Conservation (phyloP, 805 yeast species). For the Yarrowia osloensis region DNA sequence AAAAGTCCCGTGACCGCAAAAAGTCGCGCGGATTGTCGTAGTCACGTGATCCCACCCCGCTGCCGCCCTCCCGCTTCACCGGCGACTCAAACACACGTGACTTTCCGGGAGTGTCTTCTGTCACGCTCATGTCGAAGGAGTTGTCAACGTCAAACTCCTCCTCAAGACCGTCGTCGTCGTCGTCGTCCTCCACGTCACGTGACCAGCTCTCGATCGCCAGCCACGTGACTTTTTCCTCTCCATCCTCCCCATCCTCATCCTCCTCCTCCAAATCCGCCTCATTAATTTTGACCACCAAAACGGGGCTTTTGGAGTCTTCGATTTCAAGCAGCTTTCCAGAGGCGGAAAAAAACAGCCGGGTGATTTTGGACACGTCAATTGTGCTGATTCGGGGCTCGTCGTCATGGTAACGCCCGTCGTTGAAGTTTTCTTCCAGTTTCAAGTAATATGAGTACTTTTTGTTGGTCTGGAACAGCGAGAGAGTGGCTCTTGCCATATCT, state of each 20-base stretch:
- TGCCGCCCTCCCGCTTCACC: neutral
- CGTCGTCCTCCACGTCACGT: slow-evolving; percentile 58
- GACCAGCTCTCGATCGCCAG: slow-evolving; percentile 39
- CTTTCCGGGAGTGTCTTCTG: slow-evolving; percentile 33
- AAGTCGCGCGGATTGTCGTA: slow-evolving; percentile 1
- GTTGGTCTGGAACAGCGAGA: slow-evolving; percentile 36
- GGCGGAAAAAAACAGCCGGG: slow-evolving; percentile 64
- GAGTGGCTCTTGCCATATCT: slow-evolving; percentile 58
- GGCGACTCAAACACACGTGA: neutral
- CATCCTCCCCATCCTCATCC: slow-evolving; percentile 32
- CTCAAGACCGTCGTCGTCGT: slow-evolving; percentile 39
- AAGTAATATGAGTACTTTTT: slow-evolving; percentile 49
- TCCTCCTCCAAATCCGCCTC: slow-evolving; percentile 33
- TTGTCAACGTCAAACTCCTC: slow-evolving; percentile 33
- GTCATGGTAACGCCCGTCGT: slow-evolving; percentile 76
- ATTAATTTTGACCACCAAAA: slow-evolving; percentile 59
- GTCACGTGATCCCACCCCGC: neutral
- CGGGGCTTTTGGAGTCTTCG: slow-evolving; percentile 65
- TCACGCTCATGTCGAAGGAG: slow-evolving; percentile 41
- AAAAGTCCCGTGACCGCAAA: neutral
- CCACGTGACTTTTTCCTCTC: slow-evolving; percentile 21
- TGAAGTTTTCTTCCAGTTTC: slow-evolving; percentile 56
- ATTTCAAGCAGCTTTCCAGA: slow-evolving; percentile 65
- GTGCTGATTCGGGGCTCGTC: slow-evolving; percentile 46
- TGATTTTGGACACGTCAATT: slow-evolving; percentile 48